Percentiles rank a stretch among this genome's conserved stretches.
These are phyloP conservation scores for Hepatocystis sp. DNA, from an alignment of 169 alveolate genomes.

Conservation along the genomic window DNA sequence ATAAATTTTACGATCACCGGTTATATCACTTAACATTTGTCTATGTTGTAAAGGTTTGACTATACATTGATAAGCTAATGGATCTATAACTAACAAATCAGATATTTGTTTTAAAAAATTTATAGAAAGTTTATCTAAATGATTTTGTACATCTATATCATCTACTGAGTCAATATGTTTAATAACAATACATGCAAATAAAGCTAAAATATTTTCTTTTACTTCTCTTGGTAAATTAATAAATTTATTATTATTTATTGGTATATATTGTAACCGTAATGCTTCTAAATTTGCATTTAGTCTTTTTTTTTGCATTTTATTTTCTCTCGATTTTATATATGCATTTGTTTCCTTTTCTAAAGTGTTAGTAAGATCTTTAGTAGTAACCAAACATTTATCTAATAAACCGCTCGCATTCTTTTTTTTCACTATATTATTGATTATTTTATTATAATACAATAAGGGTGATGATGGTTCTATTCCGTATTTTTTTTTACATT, in stretches of 20 bases:
- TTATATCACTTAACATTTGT: constrained; percentile 37
- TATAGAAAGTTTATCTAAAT: constrained; percentile 48
- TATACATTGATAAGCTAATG: constrained; percentile 56
- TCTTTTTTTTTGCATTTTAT: constrained; percentile 33
- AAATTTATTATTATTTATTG: constrained; percentile 66
- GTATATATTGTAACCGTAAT: constrained; percentile 63
- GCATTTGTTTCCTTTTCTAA: constrained; percentile 47
- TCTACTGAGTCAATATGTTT: constrained; percentile 66
- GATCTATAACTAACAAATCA: constrained; percentile 39
- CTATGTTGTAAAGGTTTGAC: constrained; percentile 57
- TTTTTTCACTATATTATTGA: constrained; percentile 9
- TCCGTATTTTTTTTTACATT: neutral
- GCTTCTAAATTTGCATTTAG: constrained; percentile 72
- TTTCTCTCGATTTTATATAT: constrained; percentile 42
- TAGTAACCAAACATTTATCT: constrained; percentile 31
- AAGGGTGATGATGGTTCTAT: neutral
- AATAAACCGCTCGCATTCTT: neutral
- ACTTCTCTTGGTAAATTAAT: constrained; percentile 34
- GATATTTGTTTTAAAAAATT: constrained; percentile 43
- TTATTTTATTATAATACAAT: neutral
- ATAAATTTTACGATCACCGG: constrained; percentile 50
- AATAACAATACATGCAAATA: constrained; percentile 65
- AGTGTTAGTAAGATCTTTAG: constrained; percentile 35
- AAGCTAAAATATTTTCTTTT: constrained; percentile 63
- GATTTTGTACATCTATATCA: constrained; percentile 46